These are phyloP conservation scores for Talaromyces proteolyticus DNA, from an alignment of 495 filamentous ascomycete genomes.

Conservation along the genomic window DNA sequence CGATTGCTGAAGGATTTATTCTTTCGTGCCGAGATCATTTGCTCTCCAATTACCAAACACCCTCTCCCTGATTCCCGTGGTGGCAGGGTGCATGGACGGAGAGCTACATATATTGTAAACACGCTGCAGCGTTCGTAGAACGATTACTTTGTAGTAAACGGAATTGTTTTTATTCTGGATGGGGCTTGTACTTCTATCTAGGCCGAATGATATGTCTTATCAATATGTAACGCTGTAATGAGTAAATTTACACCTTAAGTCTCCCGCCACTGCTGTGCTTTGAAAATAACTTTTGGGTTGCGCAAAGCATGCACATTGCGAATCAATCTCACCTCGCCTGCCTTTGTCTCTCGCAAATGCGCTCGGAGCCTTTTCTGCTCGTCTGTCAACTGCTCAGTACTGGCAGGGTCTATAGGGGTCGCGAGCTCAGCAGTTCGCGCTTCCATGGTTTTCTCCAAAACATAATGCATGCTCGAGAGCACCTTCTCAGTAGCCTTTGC, in stretches of 20 bases:
- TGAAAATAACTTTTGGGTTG: slow-evolving; percentile 45
- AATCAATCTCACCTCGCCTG: slow-evolving; percentile 74
- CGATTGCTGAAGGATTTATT: slow-evolving; percentile 88
- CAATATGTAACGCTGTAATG: too few relatives aligned
- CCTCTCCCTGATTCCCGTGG: slow-evolving; percentile 48
- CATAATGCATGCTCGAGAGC: slow-evolving; percentile 85
- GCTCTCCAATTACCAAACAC: slow-evolving; percentile 94
- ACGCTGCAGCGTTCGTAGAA: too few relatives aligned
- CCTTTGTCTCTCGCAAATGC: slow-evolving; percentile 64
- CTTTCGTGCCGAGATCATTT: slow-evolving; percentile 85
- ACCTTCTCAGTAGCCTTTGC: slow-evolving; percentile 81
- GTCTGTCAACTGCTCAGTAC: slow-evolving; percentile 15
- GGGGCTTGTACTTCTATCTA: neutral
- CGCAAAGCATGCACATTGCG: slow-evolving; percentile 62
- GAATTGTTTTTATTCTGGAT: neutral
- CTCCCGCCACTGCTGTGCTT: slow-evolving; percentile 28
- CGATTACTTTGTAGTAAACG: too few relatives aligned
- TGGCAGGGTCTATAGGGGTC: slow-evolving; percentile 11
- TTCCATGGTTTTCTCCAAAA: slow-evolving; percentile 71
- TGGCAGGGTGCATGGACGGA: slow-evolving; percentile 81
- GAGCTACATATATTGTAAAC: slow-evolving; percentile 53
- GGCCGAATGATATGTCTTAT: too few relatives aligned
- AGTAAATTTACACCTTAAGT: neutral
- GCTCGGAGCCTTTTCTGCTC: slow-evolving; percentile 54
- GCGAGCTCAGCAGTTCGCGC: slow-evolving; percentile 53